Conservation (phyloP, 352 stramenopile species). For the Globisporangium okanoganense region DNA sequence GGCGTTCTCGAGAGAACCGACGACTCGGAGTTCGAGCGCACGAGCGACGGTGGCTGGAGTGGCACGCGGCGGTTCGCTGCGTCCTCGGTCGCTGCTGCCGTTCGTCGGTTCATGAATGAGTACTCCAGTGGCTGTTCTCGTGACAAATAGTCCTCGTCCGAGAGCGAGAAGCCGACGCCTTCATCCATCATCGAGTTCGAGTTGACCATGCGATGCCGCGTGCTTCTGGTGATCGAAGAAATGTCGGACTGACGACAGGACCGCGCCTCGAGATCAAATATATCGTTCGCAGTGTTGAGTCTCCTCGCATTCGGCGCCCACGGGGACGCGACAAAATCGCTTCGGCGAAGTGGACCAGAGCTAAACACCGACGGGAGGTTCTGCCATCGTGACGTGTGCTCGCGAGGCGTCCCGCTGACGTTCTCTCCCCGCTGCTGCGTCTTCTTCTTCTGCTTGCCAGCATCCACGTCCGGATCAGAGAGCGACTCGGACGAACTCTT, state of each 20-base stretch:
- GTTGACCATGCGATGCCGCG: conserved; percentile 23
- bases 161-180: conserved; percentile 43
- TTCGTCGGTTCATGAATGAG: conserved; percentile 13
- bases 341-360: conserved; percentile 20
- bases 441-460: conserved; percentile 14
- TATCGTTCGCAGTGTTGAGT: conserved; percentile 9
- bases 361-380: conserved; percentile 28
- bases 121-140: conserved; percentile 41
- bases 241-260: conserved; percentile 21
- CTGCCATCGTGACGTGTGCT: conserved; percentile 22
- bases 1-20: conserved; percentile 13
- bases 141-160: conserved; percentile 69
- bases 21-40: conserved; percentile 20
- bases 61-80: neutral
- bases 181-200: conserved; percentile 29
- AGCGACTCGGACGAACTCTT: conserved; percentile 2
- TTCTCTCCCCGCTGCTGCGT: conserved; percentile 11
- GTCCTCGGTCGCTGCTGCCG: conserved; percentile 9
- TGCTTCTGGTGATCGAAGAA: conserved; percentile 26
- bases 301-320: conserved; percentile 20
- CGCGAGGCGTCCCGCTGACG: conserved; percentile 24
- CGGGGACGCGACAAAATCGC: conserved; percentile 46
- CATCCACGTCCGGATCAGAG: neutral
- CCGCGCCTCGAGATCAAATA: conserved; percentile 28
- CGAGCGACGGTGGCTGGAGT: conserved; percentile 5